Percentiles rank a stretch among this genome's conserved stretches.
Conservation (phyloP, 306 rosid species). For the Canavalia gladiata region DNA sequence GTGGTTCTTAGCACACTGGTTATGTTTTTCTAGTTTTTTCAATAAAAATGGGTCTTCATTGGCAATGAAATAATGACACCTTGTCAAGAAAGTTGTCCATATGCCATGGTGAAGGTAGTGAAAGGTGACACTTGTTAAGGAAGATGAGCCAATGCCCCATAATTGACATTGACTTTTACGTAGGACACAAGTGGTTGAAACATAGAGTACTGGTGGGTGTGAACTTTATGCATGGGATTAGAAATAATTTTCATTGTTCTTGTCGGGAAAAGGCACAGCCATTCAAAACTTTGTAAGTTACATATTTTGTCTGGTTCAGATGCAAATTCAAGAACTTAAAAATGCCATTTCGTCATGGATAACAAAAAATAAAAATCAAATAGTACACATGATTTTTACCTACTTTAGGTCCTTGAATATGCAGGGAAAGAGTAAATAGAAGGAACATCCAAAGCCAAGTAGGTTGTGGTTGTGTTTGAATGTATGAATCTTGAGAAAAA, state of each 20-base stretch:
- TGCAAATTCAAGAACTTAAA: slow-evolving; percentile 27
- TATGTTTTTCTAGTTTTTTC: slow-evolving; percentile 80
- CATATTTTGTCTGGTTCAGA: neutral
- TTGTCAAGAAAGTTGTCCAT: slow-evolving; percentile 44
- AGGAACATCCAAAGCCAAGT: neutral
- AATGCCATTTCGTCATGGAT: neutral
- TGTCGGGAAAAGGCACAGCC: neutral
- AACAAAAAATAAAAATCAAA: neutral
- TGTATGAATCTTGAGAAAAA: neutral
- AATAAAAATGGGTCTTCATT: slow-evolving; percentile 85
- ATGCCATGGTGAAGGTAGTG: slow-evolving; percentile 53
- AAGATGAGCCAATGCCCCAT: slow-evolving; percentile 28
- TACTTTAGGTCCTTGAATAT: slow-evolving; percentile 1
- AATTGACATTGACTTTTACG: slow-evolving; percentile 12
- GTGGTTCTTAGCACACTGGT: slow-evolving; percentile 82
- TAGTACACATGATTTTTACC: neutral
- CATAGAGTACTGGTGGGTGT: slow-evolving; percentile 33
- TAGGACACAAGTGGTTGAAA: slow-evolving; percentile 41
- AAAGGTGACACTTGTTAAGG: slow-evolving; percentile 61
- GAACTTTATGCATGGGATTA: slow-evolving; percentile 20
- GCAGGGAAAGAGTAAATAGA: neutral
- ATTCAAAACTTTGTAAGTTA: neutral
- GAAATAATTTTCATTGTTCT: neutral
- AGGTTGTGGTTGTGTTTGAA: slow-evolving; percentile 10
- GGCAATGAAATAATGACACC: slow-evolving; percentile 49